Percentiles rank a stretch among this genome's conserved stretches.
phyloP scores from a whole-genome alignment of 306 rosid genomes.

The Acacia confusa region DNA sequence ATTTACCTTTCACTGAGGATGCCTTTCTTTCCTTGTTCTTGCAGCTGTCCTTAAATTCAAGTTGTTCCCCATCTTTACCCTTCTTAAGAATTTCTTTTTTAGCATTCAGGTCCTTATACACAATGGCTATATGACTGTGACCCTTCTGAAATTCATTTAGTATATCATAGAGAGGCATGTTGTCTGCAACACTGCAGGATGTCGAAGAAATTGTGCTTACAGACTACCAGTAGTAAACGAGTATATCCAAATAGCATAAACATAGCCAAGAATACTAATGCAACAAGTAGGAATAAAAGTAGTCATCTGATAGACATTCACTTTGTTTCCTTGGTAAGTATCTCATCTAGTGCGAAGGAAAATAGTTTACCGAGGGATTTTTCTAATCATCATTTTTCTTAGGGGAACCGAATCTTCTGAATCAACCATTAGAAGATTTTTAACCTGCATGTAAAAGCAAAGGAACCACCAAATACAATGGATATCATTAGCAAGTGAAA shows the following conservation, averaged over 20 bases:
- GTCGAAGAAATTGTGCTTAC: constrained; percentile 24
- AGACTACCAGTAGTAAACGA: constrained; percentile 18
- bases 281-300: not conserved
- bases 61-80: constrained; percentile 46
- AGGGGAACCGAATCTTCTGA: constrained; percentile 65
- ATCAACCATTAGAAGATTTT: constrained; percentile 86
- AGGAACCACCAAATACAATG: constrained; percentile 3
- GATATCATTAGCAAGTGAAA: not conserved
- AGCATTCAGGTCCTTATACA: constrained; percentile 67
- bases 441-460: constrained; percentile 62
- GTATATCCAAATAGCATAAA: constrained; percentile 5
- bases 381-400: constrained; percentile 79
- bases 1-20: constrained; percentile 53
- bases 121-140: constrained; percentile 99
- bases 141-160: constrained; percentile 97
- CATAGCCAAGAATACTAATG: constrained; percentile 15
- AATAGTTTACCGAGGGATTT: constrained; percentile 79
- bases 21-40: constrained; percentile 46
- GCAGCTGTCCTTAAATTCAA: constrained; percentile 48
- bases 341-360: constrained; percentile 15
- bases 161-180: constrained; percentile 95
- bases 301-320: not conserved
- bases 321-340: constrained; percentile 1
- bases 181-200: constrained; percentile 82
- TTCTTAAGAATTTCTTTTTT: constrained; percentile 46